phyloP scores from a whole-genome alignment of 495 filamentous ascomycete genomes.

The Penicillium coffeae region DNA sequence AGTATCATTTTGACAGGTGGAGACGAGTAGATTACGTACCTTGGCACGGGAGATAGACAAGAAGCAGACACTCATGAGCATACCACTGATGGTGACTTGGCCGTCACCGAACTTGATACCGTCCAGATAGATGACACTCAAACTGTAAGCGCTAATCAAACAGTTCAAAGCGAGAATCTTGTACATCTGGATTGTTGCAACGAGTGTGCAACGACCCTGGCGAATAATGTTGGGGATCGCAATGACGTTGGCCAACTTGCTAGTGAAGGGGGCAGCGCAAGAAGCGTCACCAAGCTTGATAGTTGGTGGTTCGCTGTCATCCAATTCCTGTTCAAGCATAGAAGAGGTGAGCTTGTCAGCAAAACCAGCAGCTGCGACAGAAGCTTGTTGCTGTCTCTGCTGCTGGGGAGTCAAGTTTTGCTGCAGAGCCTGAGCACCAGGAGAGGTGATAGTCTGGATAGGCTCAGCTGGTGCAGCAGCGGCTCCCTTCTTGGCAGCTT shows the following conservation, averaged over 20 bases:
- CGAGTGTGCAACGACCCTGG: slow-evolving; percentile 93
- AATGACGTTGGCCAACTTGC: slow-evolving; percentile 94
- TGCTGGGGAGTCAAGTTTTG: slow-evolving; percentile 53
- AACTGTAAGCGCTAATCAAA: slow-evolving; percentile 95
- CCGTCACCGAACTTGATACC: slow-evolving; percentile 99
- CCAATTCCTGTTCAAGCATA: slow-evolving; percentile 88
- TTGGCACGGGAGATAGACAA: slow-evolving; percentile 92
- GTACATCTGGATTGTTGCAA: slow-evolving; percentile 99
- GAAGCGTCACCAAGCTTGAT: slow-evolving; percentile 98
- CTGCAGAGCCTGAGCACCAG: slow-evolving; percentile 65
- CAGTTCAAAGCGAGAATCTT: slow-evolving; percentile 99
- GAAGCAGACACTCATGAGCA: slow-evolving; percentile 99
- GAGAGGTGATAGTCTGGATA: slow-evolving; percentile 65
- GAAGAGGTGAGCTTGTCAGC: slow-evolving; percentile 82
- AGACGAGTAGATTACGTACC: slow-evolving; percentile 37
- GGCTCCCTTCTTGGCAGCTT: slow-evolving; percentile 68
- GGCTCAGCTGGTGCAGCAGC: slow-evolving; percentile 47
- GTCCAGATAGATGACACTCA: slow-evolving; percentile 93
- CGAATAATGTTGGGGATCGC: slow-evolving; percentile 98
- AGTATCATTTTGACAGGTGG: slow-evolving; percentile 18
- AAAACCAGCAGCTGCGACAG: slow-evolving; percentile 67
- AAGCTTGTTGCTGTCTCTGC: slow-evolving; percentile 59
- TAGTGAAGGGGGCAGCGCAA: slow-evolving; percentile 94
- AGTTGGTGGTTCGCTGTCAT: slow-evolving; percentile 86
- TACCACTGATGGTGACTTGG: slow-evolving; percentile 97